A percentile compares a stretch with the other conserved stretches of the same genome.
Conservation (phyloP, 2,329 filamentous ascomycete species). For the Didymella lethalis region DNA sequence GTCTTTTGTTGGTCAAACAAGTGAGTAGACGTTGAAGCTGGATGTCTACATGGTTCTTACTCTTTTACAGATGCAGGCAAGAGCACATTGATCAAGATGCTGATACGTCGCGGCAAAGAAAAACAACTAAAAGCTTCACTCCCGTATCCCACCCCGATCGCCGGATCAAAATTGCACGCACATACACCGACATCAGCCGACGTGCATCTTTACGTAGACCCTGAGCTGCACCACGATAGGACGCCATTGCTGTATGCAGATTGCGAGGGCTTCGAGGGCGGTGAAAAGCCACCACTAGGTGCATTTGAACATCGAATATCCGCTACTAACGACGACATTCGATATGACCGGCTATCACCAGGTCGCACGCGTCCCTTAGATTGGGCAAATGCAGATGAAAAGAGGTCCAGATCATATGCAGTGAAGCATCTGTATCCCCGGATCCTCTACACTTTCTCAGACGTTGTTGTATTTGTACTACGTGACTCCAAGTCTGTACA, state of each 20-base stretch:
- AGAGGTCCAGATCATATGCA: not conserved
- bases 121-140: not conserved
- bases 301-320: slow-evolving; percentile 6
- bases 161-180: not conserved
- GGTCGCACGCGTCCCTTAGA: not conserved
- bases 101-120: slow-evolving; percentile 49
- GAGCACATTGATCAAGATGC: slow-evolving; percentile 58
- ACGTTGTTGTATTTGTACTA: not conserved
- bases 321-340: not conserved
- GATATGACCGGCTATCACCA: not conserved
- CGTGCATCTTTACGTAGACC: slow-evolving; percentile 1
- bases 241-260: slow-evolving; percentile 60
- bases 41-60: not conserved
- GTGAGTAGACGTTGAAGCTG: not conserved
- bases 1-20: not conserved
- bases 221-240: slow-evolving; percentile 21
- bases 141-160: not conserved
- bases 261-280: slow-evolving; percentile 62
- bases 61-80: slow-evolving; percentile 56
- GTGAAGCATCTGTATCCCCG: slow-evolving; percentile 1
- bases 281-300: slow-evolving; percentile 52
- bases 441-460: not conserved
- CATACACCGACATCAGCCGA: not conserved
- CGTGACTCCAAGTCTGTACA: not conserved
- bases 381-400: not conserved